Evolutionary conservation across 495 filamentous ascomycete species (phyloP).

Genomic region (Talaromyces thailandensis): DNA sequence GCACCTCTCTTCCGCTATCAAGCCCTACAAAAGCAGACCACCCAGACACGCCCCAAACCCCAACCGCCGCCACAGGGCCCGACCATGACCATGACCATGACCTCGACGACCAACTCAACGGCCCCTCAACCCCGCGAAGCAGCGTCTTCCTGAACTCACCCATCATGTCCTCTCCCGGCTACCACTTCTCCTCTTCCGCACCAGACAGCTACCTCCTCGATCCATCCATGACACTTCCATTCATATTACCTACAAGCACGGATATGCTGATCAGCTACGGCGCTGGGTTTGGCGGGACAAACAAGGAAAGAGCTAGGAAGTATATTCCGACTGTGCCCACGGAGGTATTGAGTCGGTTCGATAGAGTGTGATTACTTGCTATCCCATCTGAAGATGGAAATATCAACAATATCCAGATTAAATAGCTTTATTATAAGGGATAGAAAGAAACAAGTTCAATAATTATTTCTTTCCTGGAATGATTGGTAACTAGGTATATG

Average conservation of each 20-base stretch:
- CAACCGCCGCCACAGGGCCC: slow-evolving; percentile 26
- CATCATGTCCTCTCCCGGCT: background rate
- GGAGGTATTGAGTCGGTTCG: slow-evolving; percentile 85
- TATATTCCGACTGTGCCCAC: slow-evolving; percentile 95
- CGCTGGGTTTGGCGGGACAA: slow-evolving; percentile 86
- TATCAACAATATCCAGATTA: background rate
- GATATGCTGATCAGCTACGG: slow-evolving; percentile 96
- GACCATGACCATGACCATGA: slow-evolving; percentile 40
- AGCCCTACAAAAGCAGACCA: slow-evolving; percentile 32
- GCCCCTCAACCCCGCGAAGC: slow-evolving; percentile 13
- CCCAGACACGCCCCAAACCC: slow-evolving; percentile 28
- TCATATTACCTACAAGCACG: slow-evolving; percentile 86
- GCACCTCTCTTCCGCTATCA: slow-evolving; percentile 24
- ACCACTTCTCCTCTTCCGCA: slow-evolving; percentile 1
- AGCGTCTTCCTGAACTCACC: slow-evolving; percentile 11
- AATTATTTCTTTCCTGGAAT: background rate
- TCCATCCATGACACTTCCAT: slow-evolving; percentile 87
- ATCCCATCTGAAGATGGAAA: background rate
- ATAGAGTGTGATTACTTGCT: slow-evolving; percentile 36
- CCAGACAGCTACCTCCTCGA: slow-evolving; percentile 63
- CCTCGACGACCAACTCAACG: slow-evolving; percentile 40
- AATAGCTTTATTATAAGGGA: background rate
- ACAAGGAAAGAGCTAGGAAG: slow-evolving; percentile 83
- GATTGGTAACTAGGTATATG: background rate
- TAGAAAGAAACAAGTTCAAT: background rate